phyloP scores from a whole-genome alignment of 768 basidiomycete species.

The Auriculariales sp. region DNA sequence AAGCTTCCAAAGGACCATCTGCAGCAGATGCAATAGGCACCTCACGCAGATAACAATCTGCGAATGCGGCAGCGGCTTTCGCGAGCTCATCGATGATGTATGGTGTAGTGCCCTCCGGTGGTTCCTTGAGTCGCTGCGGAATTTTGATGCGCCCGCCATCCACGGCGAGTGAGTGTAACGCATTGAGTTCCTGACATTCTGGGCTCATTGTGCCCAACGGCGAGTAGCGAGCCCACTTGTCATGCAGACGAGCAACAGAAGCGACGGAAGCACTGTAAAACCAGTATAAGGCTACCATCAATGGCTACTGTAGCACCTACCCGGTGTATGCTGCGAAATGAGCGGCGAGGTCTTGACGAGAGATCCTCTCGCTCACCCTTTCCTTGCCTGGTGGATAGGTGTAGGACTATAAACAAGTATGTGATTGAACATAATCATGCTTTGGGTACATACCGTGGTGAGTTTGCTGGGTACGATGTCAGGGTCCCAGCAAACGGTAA shows the following conservation, averaged over 20 bases:
- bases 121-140: slow-evolving; percentile 37
- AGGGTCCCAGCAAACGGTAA: slow-evolving; percentile 56
- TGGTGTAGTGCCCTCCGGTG: slow-evolving; percentile 26
- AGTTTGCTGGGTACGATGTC: slow-evolving; percentile 42
- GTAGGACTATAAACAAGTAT: slow-evolving; percentile 31
- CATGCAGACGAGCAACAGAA: slow-evolving; percentile 38
- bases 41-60: slow-evolving; percentile 23
- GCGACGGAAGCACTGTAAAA: slow-evolving; percentile 39
- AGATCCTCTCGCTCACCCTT: slow-evolving; percentile 29
- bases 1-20: slow-evolving; percentile 23
- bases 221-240: slow-evolving; percentile 42
- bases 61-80: slow-evolving; percentile 30
- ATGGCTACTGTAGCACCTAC: slow-evolving; percentile 19
- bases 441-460: slow-evolving; percentile 27
- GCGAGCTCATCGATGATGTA: slow-evolving; percentile 42
- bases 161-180: slow-evolving; percentile 53
- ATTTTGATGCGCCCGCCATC: slow-evolving; percentile 50
- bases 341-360: slow-evolving; percentile 41
- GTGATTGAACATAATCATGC: not conserved
- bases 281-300: no score
- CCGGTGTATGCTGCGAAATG: slow-evolving; percentile 53
- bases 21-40: slow-evolving; percentile 8
- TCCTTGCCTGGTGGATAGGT: slow-evolving; percentile 54
- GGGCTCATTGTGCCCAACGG: slow-evolving; percentile 42
- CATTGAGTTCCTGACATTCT: slow-evolving; percentile 60